phyloP scores from a whole-genome alignment of 1,284 basidiomycete genomes.

The Pseudozyma thailandica region DNA sequence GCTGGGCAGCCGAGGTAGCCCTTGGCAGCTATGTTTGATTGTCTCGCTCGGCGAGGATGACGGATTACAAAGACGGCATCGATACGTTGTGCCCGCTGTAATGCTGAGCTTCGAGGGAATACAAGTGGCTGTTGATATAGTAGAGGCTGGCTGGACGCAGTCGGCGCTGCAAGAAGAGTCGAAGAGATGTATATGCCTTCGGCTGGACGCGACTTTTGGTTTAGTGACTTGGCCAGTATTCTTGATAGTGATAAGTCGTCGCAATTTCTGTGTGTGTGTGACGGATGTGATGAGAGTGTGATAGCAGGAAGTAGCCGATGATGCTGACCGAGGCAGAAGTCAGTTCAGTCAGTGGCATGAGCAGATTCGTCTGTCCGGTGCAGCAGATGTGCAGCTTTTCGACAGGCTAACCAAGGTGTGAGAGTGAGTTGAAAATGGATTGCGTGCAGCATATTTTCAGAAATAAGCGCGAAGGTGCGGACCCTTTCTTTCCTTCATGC shows the following conservation, averaged over 20 bases:
- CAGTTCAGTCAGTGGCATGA: not conserved
- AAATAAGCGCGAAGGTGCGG: not conserved
- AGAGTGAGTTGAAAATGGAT: too few species aligned
- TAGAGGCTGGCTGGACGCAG: too few species aligned
- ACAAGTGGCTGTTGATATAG: too few species aligned
- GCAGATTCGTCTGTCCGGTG: too few species aligned
- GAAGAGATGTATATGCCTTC: too few species aligned
- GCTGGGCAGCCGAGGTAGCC: slow-evolving; percentile 3
- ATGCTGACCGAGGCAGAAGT: not conserved
- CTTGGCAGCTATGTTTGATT: not conserved
- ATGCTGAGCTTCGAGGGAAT: too few species aligned
- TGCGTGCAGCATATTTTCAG: not conserved
- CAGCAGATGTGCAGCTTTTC: too few species aligned
- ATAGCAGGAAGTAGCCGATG: not conserved
- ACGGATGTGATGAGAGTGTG: not conserved
- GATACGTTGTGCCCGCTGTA: too few species aligned
- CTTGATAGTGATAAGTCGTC: not conserved
- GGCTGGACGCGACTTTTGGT: too few species aligned
- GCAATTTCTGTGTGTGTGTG: not conserved
- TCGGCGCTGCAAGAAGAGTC: not conserved
- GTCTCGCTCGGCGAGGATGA: not conserved
- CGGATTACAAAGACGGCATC: too few species aligned
- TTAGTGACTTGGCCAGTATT: not conserved
- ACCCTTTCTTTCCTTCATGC: too few species aligned
- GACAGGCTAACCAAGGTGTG: too few species aligned